Base-by-base conservation (phyloP, 1,284 basidiomycete genomes). In the Trichosporon ovoides region DNA sequence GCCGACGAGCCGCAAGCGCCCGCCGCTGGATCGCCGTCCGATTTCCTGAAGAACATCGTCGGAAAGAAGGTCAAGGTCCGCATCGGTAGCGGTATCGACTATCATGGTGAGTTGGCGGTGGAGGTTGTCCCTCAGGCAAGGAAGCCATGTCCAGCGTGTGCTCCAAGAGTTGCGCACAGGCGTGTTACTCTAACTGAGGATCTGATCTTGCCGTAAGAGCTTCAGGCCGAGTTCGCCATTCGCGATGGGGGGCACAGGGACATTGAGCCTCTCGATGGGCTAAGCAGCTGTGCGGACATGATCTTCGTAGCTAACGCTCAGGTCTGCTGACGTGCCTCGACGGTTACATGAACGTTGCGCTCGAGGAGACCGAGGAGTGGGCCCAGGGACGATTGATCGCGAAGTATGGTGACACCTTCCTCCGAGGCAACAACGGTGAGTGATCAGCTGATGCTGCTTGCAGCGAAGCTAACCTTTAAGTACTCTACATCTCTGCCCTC, bases 281-380 rank as follows among this genome's bases (percentile, higher is more conserved):
- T n/a, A n/a, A n/a, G n/a, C n/a, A n/a, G n/a, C n/a, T n/a, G n/a
- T n/a, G n/a, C n/a, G n/a, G n/a, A n/a, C n/a, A n/a, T n/a, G n/a
- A n/a, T n/a, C n/a, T n/a, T n/a, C n/a, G n/a, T n/a, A 10, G 20
- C 53, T 58, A 12, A 22, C 36, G 3, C 0, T 12, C 64, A 97
- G 94, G 94, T 36, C 83, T 93, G 1, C 80, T 98, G n/a, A 94
- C 91, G 7, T 98, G 96, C 74, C 82, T 98, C 20, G 96, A 98
- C 76, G 96, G 94, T 0, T 93, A 92, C 76, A 93, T 98, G 96
- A 98, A 98, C 79, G 97, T 98, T 57, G 95, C 93, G 4, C 80
- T 98, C 49, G 95, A 98, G 78, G 88, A 97, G 74, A 97, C 94
- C 1, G 89, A 94, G 76, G 95, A 98, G 78, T 87, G 91, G 76